Evolutionary conservation across 495 filamentous ascomycete species (phyloP).

Genomic region (Talaromyces wortmannii): DNA sequence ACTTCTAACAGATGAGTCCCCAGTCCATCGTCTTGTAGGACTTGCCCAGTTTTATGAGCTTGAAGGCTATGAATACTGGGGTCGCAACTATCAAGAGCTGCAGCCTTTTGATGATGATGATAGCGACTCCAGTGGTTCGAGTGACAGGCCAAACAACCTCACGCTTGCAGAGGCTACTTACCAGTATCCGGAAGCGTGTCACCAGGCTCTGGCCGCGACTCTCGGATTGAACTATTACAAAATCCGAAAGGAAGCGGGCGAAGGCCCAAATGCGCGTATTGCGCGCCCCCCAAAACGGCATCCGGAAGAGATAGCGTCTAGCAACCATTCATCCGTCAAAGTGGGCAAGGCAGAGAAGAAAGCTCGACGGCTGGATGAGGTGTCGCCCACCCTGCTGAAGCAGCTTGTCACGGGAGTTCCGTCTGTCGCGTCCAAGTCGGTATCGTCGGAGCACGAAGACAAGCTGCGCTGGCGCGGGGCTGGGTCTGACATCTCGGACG

Average conservation of each 20-base stretch:
- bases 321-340: constrained; percentile 17
- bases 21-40: constrained; percentile 32
- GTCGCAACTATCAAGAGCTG: constrained; percentile 23
- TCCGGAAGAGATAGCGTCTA: constrained; percentile 27
- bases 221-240: constrained; percentile 34
- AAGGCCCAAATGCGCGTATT: constrained; percentile 17
- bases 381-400: constrained; percentile 27
- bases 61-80: constrained; percentile 32
- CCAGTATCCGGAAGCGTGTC: constrained; percentile 29
- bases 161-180: constrained; percentile 27
- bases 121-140: constrained; percentile 33
- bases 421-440: constrained; percentile 28
- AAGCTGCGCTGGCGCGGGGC: constrained; percentile 31
- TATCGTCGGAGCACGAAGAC: constrained; percentile 27
- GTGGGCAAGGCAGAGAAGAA: constrained; percentile 30
- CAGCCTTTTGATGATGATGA: constrained; percentile 18
- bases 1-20: constrained; percentile 8
- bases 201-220: constrained; percentile 34
- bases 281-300: constrained; percentile 27
- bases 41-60: constrained; percentile 37
- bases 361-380: constrained; percentile 21
- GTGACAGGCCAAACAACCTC: constrained; percentile 21
- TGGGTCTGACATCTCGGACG: constrained; percentile 28
- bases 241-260: constrained; percentile 35
- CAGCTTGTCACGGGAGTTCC: constrained; percentile 23